Evolutionary conservation across 1,284 basidiomycete species (phyloP).

Genomic region (Microstroma glucosiphilum): DNA sequence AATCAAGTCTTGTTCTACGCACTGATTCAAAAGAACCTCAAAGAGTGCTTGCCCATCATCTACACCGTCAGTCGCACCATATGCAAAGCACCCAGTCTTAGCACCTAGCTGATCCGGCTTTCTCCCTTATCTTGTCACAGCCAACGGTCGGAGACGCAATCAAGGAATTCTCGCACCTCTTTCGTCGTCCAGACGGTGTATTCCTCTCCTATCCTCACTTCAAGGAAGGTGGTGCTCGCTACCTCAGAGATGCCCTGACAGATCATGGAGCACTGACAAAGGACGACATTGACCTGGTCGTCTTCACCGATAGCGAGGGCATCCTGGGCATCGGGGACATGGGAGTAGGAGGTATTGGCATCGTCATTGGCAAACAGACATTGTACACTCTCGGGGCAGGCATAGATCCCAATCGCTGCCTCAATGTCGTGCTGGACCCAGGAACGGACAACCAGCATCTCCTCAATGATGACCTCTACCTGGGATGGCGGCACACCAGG

Average conservation of each 20-base stretch:
- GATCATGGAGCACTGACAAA: slow-evolving; percentile 9
- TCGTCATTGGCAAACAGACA: slow-evolving; percentile 15
- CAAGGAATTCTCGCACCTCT: slow-evolving; percentile 21
- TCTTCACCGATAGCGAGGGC: slow-evolving; percentile 20
- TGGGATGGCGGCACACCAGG: slow-evolving; percentile 17
- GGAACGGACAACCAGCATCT: slow-evolving; percentile 21
- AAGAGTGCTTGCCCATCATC: slow-evolving; percentile 20
- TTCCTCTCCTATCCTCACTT: slow-evolving; percentile 16
- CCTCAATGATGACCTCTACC: slow-evolving; percentile 19
- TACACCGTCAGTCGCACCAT: slow-evolving; percentile 10
- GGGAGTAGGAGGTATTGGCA: slow-evolving; percentile 19
- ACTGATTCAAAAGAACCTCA: slow-evolving; percentile 12
- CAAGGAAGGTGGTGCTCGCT: slow-evolving; percentile 11
- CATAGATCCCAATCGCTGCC: slow-evolving; percentile 18
- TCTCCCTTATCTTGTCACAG: too few relatives aligned
- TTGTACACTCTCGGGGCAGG: slow-evolving; percentile 19
- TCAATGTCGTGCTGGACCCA: slow-evolving; percentile 16
- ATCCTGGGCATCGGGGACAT: slow-evolving; percentile 22
- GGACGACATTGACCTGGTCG: slow-evolving; percentile 19
- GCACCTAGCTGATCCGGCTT: too few relatives aligned
- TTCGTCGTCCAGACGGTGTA: slow-evolving; percentile 16
- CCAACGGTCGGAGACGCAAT: slow-evolving; percentile 21
- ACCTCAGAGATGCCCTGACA: slow-evolving; percentile 13
- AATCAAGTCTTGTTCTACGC: slow-evolving; percentile 23
- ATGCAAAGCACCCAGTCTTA: too few relatives aligned